Conservation (phyloP, 257 asterid genomes). For the Eucommia ulmoides region DNA sequence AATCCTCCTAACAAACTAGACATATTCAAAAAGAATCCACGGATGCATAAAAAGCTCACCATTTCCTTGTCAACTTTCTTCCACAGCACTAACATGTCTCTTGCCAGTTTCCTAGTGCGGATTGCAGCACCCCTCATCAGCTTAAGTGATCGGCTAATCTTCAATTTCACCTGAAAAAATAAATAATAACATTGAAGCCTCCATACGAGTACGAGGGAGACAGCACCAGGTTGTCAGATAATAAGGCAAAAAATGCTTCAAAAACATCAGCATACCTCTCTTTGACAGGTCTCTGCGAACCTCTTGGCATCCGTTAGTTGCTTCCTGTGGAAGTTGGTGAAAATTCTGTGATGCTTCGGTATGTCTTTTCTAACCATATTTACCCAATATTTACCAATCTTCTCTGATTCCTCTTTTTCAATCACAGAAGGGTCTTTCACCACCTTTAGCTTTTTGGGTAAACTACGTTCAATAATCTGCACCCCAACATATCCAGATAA, state of each 20-base stretch:
- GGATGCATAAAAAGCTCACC: conserved; percentile 33
- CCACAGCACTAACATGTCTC: conserved; percentile 93
- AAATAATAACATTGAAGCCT: conserved; percentile 1
- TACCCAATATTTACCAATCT: conserved; percentile 63
- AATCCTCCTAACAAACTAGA: no score
- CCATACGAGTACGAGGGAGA: no score
- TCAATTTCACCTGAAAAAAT: conserved; percentile 71
- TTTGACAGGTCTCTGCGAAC: conserved; percentile 81
- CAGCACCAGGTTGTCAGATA: no score
- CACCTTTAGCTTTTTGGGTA: conserved; percentile 69
- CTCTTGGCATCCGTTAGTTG: conserved; percentile 84
- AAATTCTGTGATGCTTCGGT: conserved; percentile 75
- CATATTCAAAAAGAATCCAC: no score
- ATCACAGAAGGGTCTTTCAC: conserved; percentile 75
- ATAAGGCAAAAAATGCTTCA: background rate
- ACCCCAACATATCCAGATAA: conserved; percentile 20
- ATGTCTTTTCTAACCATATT: conserved; percentile 84
- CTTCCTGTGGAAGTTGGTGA: conserved; percentile 61
- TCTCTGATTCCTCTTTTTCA: conserved; percentile 87
- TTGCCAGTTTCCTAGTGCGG: conserved; percentile 83
- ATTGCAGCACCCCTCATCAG: conserved; percentile 81
- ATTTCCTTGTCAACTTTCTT: conserved; percentile 99
- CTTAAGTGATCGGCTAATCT: conserved; percentile 81
- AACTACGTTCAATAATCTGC: conserved; percentile 91
- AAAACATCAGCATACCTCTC: conserved; percentile 54